Conservation (phyloP, 2,329 filamentous ascomycete species). For the Talaromyces amestolkiae region DNA sequence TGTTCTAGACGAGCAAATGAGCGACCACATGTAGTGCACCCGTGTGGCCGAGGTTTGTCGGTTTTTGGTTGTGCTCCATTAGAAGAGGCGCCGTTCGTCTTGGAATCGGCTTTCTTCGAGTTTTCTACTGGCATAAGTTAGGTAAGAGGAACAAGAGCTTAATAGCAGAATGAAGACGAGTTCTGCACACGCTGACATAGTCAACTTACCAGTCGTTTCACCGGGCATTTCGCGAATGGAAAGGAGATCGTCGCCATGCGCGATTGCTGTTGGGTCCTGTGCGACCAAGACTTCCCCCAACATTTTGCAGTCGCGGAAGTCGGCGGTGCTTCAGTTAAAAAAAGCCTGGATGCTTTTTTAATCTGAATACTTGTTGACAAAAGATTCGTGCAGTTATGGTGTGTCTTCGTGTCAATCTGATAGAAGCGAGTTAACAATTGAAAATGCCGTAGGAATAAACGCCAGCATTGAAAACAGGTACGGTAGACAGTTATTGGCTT, state of each 20-base stretch:
- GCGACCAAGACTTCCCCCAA: slow-evolving; percentile 40
- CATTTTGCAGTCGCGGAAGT: slow-evolving; percentile 26
- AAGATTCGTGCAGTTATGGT: neutral
- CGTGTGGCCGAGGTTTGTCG: slow-evolving; percentile 93
- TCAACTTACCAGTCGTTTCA: slow-evolving; percentile 38
- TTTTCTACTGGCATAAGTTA: slow-evolving; percentile 27
- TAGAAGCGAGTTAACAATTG: neutral
- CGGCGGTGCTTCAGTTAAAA: neutral
- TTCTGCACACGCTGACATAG: neutral
- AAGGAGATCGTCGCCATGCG: slow-evolving; percentile 39
- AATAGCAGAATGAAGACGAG: slow-evolving; percentile 17
- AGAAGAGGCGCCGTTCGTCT: slow-evolving; percentile 24
- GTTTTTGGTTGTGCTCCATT: slow-evolving; percentile 82
- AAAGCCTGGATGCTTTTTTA: neutral
- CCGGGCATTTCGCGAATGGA: slow-evolving; percentile 43
- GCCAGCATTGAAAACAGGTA: slow-evolving; percentile 1
- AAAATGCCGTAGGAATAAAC: neutral
- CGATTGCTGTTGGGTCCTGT: slow-evolving; percentile 35
- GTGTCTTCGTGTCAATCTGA: neutral
- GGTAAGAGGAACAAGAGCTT: slow-evolving; percentile 12
- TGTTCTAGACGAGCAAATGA: slow-evolving; percentile 95
- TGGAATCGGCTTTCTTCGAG: slow-evolving; percentile 33
- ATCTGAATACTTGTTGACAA: neutral
- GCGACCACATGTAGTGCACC: slow-evolving; percentile 84
- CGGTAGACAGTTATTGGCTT: neutral